These are phyloP conservation scores for Excoecaria agallocha DNA, from an alignment of 345 rosid species.

Conservation along the genomic window DNA sequence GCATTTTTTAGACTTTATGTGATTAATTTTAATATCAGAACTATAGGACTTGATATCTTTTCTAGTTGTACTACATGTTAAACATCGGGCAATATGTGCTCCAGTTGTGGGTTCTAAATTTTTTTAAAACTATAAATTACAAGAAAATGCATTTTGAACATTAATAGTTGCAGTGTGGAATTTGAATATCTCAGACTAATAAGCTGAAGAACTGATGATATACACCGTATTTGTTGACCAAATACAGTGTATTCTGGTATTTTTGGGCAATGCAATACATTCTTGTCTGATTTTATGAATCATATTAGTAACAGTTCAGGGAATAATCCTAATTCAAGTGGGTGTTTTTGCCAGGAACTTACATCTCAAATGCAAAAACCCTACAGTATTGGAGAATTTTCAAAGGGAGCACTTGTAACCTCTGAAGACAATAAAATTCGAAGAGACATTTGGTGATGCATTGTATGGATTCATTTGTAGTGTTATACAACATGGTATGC, in stretches of 20 bases:
- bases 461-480: constrained; percentile 38
- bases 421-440: neutral
- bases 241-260: neutral
- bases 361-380: neutral
- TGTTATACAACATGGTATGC: constrained; percentile 95
- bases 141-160: neutral
- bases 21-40: neutral
- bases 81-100: neutral
- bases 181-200: neutral
- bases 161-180: neutral
- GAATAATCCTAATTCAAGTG: neutral
- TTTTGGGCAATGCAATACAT: neutral
- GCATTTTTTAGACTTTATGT: neutral
- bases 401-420: neutral
- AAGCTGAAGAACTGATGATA: neutral
- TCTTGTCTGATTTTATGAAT: neutral
- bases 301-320: neutral
- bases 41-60: neutral
- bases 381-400: neutral
- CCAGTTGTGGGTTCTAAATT: neutral
- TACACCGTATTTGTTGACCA: neutral
- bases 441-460: constrained; percentile 4
- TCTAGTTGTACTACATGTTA: neutral
- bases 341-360: neutral
- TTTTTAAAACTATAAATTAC: neutral